Conservation (phyloP, 2,329 filamentous ascomycete species). For the Colletotrichum acutatum region DNA sequence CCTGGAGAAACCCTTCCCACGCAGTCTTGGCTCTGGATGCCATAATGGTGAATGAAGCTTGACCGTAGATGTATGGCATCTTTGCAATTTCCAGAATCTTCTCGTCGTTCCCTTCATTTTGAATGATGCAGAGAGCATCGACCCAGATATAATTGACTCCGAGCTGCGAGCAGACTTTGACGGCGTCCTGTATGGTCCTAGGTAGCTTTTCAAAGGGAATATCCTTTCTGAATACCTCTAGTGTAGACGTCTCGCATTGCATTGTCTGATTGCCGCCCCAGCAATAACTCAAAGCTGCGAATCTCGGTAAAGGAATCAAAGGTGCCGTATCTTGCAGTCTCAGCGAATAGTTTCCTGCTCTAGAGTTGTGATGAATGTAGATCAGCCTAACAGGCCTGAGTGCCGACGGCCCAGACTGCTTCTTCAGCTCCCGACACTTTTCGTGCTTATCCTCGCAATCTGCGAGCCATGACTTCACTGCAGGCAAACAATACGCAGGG, state of each 20-base stretch:
- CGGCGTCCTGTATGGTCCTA: not conserved
- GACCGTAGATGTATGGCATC: not conserved
- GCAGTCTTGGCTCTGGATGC: slow-evolving; percentile 9
- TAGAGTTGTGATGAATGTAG: not conserved
- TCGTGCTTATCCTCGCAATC: not conserved
- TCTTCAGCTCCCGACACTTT: not conserved
- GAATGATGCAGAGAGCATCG: not conserved
- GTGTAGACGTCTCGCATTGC: not conserved
- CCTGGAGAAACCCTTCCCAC: not conserved
- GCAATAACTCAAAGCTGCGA: not conserved
- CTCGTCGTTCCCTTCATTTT: not conserved
- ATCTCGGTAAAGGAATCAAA: not conserved
- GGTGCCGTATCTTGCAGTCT: not conserved
- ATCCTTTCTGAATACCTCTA: not conserved
- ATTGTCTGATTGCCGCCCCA: not conserved
- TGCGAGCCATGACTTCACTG: not conserved
- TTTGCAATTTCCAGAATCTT: not conserved
- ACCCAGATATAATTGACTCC: not conserved
- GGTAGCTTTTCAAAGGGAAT: not conserved
- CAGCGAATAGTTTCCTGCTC: not conserved
- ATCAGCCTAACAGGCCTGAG: not conserved
- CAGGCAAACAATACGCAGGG: not conserved
- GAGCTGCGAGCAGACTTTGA: not conserved
- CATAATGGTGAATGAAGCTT: not conserved
- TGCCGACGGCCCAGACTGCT: not conserved